phyloP scores from a whole-genome alignment of 164 flowering plant species.

The Stephania yunnanensis region DNA sequence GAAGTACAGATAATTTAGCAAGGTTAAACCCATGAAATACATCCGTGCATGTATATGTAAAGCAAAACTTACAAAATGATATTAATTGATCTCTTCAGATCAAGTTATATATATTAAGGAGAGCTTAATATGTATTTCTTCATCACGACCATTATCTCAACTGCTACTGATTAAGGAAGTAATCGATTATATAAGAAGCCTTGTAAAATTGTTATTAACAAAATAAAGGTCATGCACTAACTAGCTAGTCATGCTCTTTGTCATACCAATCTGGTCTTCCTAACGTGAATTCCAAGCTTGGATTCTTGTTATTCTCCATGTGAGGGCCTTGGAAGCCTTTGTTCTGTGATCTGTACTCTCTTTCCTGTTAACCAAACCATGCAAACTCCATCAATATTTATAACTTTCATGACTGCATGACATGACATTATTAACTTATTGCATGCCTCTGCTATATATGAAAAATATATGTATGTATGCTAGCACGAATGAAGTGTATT shows the following conservation, averaged over 20 bases:
- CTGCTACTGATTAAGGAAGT: background rate
- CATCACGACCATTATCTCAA: background rate
- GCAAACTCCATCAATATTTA: background rate
- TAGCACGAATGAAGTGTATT: background rate
- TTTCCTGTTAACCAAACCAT: conserved; percentile 26
- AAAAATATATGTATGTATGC: background rate
- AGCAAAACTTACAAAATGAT: background rate
- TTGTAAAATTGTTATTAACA: background rate
- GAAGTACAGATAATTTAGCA: no score
- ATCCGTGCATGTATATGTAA: background rate
- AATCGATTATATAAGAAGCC: background rate
- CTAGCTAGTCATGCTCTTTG: conserved; percentile 30
- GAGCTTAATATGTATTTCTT: background rate
- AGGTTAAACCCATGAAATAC: background rate
- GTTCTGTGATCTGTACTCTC: conserved; percentile 14
- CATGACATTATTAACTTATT: no score
- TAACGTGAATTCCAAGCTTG: conserved; percentile 72
- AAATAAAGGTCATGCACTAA: background rate
- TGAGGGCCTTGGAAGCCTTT: conserved; percentile 25
- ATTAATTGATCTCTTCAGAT: background rate
- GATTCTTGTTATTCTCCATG: conserved; percentile 34
- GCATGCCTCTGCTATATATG: no score
- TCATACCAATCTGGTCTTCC: conserved; percentile 66
- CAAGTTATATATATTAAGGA: background rate
- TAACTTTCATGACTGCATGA: background rate